A percentile compares a stretch with the other conserved stretches of the same genome.
phyloP scores from a whole-genome alignment of 371 early-diverging fungal species.

The Choanephora cucurbitarum region DNA sequence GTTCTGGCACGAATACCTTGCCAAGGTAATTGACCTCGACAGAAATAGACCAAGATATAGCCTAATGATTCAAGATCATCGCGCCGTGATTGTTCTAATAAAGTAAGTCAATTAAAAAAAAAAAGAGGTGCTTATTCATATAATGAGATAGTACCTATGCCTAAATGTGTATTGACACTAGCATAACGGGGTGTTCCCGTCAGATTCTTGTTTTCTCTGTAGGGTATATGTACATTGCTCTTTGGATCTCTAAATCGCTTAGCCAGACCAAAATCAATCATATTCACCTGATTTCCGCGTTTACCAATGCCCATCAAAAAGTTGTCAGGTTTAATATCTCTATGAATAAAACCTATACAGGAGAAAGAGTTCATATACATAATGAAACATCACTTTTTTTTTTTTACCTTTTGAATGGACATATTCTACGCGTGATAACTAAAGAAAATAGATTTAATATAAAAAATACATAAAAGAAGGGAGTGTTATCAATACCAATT shows the following conservation, averaged over 20 bases:
- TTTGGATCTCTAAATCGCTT: constrained; percentile 96
- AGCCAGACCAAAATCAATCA: constrained; percentile 99
- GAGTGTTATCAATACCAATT: no score
- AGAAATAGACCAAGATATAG: constrained; percentile 99
- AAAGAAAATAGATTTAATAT: constrained; percentile 18
- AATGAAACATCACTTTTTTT: no score
- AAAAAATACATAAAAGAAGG: constrained; percentile 6
- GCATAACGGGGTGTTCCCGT: constrained; percentile 99
- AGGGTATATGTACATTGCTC: constrained; percentile 96
- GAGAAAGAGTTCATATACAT: not conserved
- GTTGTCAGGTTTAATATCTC: constrained; percentile 97
- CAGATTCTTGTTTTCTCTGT: constrained; percentile 96
- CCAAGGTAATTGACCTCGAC: constrained; percentile 99
- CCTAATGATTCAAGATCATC: constrained; percentile 99
- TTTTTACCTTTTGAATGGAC: constrained; percentile 90
- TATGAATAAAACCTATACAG: constrained; percentile 61
- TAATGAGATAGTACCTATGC: no score
- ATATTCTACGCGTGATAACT: constrained; percentile 97
- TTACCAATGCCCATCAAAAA: constrained; percentile 98
- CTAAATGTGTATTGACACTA: constrained; percentile 97
- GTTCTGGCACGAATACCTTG: constrained; percentile 98
- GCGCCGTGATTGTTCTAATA: constrained; percentile 95
- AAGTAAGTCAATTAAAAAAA: not conserved
- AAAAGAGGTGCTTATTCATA: no score
- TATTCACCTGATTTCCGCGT: constrained; percentile 94